Base-by-base conservation (phyloP, 495 filamentous ascomycete species). In the Penicillium soppii region DNA sequence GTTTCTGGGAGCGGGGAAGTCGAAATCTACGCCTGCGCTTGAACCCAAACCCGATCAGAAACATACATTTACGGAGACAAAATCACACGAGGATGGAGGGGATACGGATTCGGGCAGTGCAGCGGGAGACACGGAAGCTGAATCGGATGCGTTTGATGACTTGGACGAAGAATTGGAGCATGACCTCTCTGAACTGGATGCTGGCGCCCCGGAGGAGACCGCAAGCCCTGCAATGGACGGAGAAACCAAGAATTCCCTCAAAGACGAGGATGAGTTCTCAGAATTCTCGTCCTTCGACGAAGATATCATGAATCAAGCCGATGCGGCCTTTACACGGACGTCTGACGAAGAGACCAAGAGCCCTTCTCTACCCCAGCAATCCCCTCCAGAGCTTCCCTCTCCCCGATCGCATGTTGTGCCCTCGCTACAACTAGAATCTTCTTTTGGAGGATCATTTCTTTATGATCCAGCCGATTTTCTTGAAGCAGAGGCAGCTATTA, bases 201-300 rank as follows among this genome's bases (percentile, higher is more conserved):
- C 27, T 20, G 33, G 29, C 22, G 6, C 42, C 22, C 38, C 10
- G 43, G 43, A 29, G 43, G n/a, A 46, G 26, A 0, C 5, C 45
- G 7, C 17, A 39, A 15, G 23, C 16, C 17, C 10, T 26, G 15
- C 15, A 29, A 45, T 29, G 7, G 35, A 6, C 4, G n/a, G 10
- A 5, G 47, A 16, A 10, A 27, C 16, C 15, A 13, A 22, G 17
- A 15, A 19, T 32, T 13, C 25, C 8, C 42, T 5, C 10, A 37
- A 49, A 8, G 67, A 74, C 8, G 59, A 65, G 2, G 71, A 74
- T 39, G 69, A 74, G 37, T 74, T 74, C 48, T 71, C 71, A 2
- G 69, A 72, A 30, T 74, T 68, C 43, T 74, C 71, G 12, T 62
- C 58, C 23, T 74, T 74, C 44, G 43, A 71, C 35, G 65, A 63